phyloP scores from a whole-genome alignment of 352 stramenopile genomes.

The Phytophthora boehmeriae region DNA sequence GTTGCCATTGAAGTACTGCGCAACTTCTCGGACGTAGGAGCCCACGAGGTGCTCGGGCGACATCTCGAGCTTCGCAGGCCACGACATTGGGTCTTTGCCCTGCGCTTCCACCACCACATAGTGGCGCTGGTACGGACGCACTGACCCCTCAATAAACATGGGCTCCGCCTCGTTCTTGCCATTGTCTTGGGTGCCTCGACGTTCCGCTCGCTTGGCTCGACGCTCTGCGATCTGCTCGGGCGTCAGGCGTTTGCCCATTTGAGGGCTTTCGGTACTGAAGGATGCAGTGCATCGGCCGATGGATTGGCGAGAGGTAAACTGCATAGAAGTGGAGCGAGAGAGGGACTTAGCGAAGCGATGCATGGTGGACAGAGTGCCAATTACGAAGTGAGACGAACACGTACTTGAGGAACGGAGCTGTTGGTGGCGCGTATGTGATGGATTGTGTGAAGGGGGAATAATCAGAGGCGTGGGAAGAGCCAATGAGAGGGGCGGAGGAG shows the following conservation, averaged over 20 bases:
- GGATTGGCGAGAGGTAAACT: not conserved
- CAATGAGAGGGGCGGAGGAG: not conserved
- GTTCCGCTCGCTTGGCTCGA: conserved; percentile 32
- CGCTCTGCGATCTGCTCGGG: conserved; percentile 35
- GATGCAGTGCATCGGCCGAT: conserved; percentile 12
- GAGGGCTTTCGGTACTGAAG: conserved; percentile 15
- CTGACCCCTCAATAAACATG: conserved; percentile 62
- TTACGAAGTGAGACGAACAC: conserved; percentile 17
- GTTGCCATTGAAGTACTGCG: conserved; percentile 33
- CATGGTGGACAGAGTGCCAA: conserved; percentile 14
- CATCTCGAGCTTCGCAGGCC: conserved; percentile 75
- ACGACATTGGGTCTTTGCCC: conserved; percentile 43
- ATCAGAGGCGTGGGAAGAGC: not conserved
- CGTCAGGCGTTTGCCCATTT: conserved; percentile 36
- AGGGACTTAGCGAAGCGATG: conserved; percentile 19
- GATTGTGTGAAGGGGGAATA: not conserved
- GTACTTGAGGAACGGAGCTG: conserved; percentile 11
- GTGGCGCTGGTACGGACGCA: conserved; percentile 61
- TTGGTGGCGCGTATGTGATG: conserved; percentile 14
- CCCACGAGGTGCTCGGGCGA: conserved; percentile 64
- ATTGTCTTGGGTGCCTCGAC: conserved; percentile 16
- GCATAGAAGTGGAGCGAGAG: not conserved
- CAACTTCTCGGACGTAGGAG: conserved; percentile 37
- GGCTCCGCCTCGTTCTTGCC: conserved; percentile 12
- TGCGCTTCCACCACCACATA: conserved; percentile 62